These are phyloP conservation scores for Phaseolus coccineus DNA, from an alignment of 331 rosid species.

Conservation along the genomic window DNA sequence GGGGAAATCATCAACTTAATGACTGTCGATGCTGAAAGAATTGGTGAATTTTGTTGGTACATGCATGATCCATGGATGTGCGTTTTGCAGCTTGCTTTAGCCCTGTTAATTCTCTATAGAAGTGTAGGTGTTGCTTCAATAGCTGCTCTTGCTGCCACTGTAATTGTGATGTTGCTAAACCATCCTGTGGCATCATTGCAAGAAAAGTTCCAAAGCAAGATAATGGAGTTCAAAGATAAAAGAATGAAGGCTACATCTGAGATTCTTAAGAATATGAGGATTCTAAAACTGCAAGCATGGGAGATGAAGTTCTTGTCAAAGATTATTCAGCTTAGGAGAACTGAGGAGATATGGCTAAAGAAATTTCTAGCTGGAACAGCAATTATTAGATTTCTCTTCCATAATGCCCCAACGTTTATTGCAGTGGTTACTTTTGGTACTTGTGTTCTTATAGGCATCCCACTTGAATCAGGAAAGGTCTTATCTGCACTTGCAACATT, in stretches of 20 bases:
- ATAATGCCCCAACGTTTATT: conserved; percentile 74
- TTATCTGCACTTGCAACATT: conserved; percentile 84
- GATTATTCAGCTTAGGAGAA: conserved; percentile 60
- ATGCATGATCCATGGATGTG: conserved; percentile 81
- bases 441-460: conserved; percentile 74
- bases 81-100: conserved; percentile 67
- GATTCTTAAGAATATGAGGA: conserved; percentile 82
- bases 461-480: conserved; percentile 83
- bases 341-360: conserved; percentile 71
- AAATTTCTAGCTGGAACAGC: conserved; percentile 61
- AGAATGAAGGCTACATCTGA: conserved; percentile 85
- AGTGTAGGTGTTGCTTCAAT: conserved; percentile 78
- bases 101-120: conserved; percentile 71
- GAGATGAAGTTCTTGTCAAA: conserved; percentile 87
- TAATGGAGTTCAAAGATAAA: conserved; percentile 79
- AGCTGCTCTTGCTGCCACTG: conserved; percentile 74
- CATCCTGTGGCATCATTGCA: conserved; percentile 73
- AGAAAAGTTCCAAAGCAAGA: conserved; percentile 72
- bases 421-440: conserved; percentile 74
- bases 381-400: conserved; percentile 62
- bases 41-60: conserved; percentile 76
- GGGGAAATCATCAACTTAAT: conserved; percentile 84
- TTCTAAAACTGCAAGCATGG: conserved; percentile 92
- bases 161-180: conserved; percentile 72
- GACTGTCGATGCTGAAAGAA: conserved; percentile 81